Evolutionary conservation across 202 grass and related monocot genomes (phyloP), one percentile per base, ranked within the genome.

Genomic region (Hordeum pubiflorum): DNA sequence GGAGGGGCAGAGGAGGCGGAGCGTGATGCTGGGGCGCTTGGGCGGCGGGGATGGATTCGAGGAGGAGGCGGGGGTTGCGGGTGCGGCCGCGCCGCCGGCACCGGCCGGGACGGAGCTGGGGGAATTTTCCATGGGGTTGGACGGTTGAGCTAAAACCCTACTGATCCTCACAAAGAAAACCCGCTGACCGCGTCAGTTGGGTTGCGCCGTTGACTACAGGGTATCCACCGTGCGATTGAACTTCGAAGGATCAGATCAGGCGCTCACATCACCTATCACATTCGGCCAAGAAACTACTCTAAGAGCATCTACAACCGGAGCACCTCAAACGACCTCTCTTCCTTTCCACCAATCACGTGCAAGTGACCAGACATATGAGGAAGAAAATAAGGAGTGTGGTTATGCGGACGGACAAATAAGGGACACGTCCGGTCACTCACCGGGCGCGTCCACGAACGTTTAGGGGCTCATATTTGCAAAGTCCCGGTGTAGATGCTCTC

Each of bases 1-100:
- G 22, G 54, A 75, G 43, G 88, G 86, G 76, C 88, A 93, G 27
- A 93, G 79, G 40, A 90, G 21, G 12, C 91, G 86, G 61, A 93
- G 88, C 13, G 74, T 86, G 66, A 78, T 79, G 43, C 52, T 55
- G 27, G 83, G 59, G 43, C 82, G 81, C 50, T 81, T 91, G 10
- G 72, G 5, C 32, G 81, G 66, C 5, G 82, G 67, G 50, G 59
- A 37, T 3, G 43, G 70, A 52, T 65, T 66, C 13, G 65, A 79
- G 66, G 82, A 81, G 11, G 82, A 63, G 26, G 77, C 60, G 0
- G 82, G 58, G n/a, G 58, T 75, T 2, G 78, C 40, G 5, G 69
- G 27, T 2, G 77, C n/a, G 12, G 12, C 61, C 64, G 26, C 43
- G 54, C 44, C 48, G n/a, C 17, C 72, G 17, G 15, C 72, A 69